A percentile compares a stretch with the other conserved stretches of the same genome.
Conservation (phyloP, 192 early-diverging fungal genomes). For the Diversispora epigaea region DNA sequence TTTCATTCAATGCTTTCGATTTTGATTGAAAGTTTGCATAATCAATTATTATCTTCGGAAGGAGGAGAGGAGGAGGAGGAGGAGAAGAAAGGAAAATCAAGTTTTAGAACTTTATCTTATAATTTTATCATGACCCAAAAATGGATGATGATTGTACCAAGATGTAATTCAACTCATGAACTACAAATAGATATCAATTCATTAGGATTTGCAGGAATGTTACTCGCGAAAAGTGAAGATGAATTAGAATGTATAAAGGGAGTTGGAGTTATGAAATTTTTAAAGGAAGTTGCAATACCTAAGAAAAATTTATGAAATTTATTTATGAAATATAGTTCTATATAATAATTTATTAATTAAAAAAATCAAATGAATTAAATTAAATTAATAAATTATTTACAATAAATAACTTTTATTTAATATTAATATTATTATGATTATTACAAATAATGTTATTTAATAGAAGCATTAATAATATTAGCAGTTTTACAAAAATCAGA, state of each 20-base stretch:
- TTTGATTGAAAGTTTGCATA: slow-evolving; percentile 48
- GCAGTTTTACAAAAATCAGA: slow-evolving; percentile 59
- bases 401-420: too few species aligned
- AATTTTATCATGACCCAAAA: slow-evolving; percentile 55
- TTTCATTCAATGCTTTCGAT: slow-evolving; percentile 51
- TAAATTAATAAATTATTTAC: too few species aligned
- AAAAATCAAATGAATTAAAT: too few species aligned
- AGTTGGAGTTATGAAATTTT: slow-evolving; percentile 33
- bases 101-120: slow-evolving; percentile 38
- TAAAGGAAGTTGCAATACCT: slow-evolving; percentile 38
- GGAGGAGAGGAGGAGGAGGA: too few species aligned
- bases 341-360: too few species aligned
- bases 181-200: slow-evolving; percentile 47
- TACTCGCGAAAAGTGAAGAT: slow-evolving; percentile 45
- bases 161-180: slow-evolving; percentile 10
- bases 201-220: slow-evolving; percentile 52
- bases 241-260: slow-evolving; percentile 42
- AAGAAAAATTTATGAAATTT: neutral
- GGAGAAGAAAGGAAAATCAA: neutral
- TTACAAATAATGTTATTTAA: slow-evolving; percentile 56
- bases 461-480: slow-evolving; percentile 64
- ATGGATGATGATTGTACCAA: slow-evolving; percentile 57
- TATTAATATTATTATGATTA: neutral
- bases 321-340: too few species aligned
- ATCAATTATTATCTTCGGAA: neutral